Conservation (phyloP, 345 rosid species). For the Lepidium sativum region DNA sequence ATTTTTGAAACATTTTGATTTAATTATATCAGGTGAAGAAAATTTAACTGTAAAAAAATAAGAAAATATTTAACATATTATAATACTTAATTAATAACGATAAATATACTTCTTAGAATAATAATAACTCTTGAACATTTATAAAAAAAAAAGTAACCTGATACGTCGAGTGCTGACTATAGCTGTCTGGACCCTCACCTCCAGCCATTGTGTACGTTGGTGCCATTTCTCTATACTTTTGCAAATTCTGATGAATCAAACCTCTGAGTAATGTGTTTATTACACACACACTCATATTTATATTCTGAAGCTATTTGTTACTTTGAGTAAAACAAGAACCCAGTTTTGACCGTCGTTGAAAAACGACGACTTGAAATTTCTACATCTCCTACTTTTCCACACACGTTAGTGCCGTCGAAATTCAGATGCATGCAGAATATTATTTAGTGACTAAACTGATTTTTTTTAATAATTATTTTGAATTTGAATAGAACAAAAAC, state of each 20-base stretch:
- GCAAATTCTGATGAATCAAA: background rate
- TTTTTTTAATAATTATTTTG: no score
- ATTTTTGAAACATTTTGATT: no score
- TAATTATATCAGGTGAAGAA: no score
- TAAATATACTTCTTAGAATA: background rate
- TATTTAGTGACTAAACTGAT: no score
- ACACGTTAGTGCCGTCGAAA: background rate
- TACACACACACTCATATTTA: background rate
- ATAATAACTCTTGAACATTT: background rate
- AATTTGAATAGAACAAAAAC: background rate
- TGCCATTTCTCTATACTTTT: background rate
- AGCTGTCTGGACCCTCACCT: constrained; percentile 20
- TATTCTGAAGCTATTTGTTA: background rate
- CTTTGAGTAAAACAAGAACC: background rate
- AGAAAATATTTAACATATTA: background rate
- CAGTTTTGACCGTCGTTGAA: background rate
- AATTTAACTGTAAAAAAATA: no score
- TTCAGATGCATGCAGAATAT: no score
- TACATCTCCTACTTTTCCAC: background rate
- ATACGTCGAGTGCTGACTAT: constrained; percentile 19
- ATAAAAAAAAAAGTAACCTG: background rate
- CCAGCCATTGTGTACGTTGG: constrained; percentile 21
- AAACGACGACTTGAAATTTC: background rate
- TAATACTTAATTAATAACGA: background rate
- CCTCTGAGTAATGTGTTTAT: background rate